Base-by-base conservation (phyloP, 768 basidiomycete species). In the Pulveroboletus sp. region DNA sequence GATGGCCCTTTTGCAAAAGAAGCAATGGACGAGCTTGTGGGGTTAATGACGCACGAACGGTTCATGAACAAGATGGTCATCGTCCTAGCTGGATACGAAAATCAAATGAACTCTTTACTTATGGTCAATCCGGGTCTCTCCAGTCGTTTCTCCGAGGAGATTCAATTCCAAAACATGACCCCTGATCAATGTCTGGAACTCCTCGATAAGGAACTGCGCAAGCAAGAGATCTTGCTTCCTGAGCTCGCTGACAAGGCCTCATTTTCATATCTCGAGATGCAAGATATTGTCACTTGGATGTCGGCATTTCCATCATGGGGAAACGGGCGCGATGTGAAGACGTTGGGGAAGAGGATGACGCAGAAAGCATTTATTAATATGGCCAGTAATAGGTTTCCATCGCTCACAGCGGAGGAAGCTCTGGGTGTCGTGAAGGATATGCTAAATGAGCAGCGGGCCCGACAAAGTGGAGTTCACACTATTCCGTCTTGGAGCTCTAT, bases 11-110 rank as follows among this genome's bases (percentile, higher is more conserved):
- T 85, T 55, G 82, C 84, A 1, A 76, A 84, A 58, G 86, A 88
- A 59, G 86, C 86, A 10, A 76, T 86, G 33, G 86, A 88, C 57
- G 86, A 88, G 56, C 60, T 88, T n/a, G 86, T 87, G 6, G 77
- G 78, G 6, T 58, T 81, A 11, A 70, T 87, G 52, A 87, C 85
- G 1, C 69, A 82, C 39, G 76, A 80, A 4, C 69, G 66, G 27
- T 87, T 74, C 71, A 73, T 74, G 56, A 70, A 73, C 15, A 86
- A 84, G 59, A 65, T 87, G 24, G 72, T 87, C 39, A 79, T 87
- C 58, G 79, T 87, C 49, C 72, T 87, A 13, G 85, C 85, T 17
- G 85, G 85, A 2, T 87, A 87, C 54, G 82, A 84, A 55, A 54
- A 78, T 6, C 80, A 87, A 43, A 87, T 87, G 72, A 82, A 86